Conservation (phyloP, 441 rosid genomes). For the Biscutella laevigata region DNA sequence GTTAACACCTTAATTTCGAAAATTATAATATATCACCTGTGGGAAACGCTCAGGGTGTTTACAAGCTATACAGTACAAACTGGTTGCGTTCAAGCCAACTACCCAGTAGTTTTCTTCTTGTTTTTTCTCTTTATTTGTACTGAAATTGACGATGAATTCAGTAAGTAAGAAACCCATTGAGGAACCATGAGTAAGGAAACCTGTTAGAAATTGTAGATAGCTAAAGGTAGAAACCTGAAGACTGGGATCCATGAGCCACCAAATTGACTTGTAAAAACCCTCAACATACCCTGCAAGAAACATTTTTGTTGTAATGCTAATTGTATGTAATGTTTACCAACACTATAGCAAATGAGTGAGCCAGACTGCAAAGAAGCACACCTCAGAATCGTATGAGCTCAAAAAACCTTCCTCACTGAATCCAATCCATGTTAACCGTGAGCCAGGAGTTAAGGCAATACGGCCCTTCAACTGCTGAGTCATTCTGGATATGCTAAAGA, state of each 20-base stretch:
- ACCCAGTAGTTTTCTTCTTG: slow-evolving; percentile 75
- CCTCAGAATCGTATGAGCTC: slow-evolving; percentile 84
- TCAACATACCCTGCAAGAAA: slow-evolving; percentile 56
- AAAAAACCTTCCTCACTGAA: slow-evolving; percentile 83
- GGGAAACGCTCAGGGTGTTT: slow-evolving; percentile 61
- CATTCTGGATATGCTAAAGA: slow-evolving; percentile 48
- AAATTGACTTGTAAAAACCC: slow-evolving; percentile 56
- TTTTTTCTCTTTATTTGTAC: slow-evolving; percentile 55
- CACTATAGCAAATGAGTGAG: slow-evolving; percentile 1
- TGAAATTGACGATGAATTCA: slow-evolving; percentile 25
- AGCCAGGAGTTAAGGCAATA: slow-evolving; percentile 77
- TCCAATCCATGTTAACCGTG: slow-evolving; percentile 72
- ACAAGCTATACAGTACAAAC: slow-evolving; percentile 65
- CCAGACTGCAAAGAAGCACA: slow-evolving; percentile 19
- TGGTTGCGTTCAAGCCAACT: slow-evolving; percentile 65
- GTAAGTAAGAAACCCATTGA: background rate
- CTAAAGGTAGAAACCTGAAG: slow-evolving; percentile 52
- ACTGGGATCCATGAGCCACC: slow-evolving; percentile 95
- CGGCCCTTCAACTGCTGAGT: slow-evolving; percentile 52
- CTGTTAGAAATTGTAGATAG: slow-evolving; percentile 11
- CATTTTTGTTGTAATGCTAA: slow-evolving; percentile 8
- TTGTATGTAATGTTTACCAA: background rate
- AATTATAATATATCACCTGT: slow-evolving; percentile 38
- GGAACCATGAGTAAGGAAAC: too few species aligned
- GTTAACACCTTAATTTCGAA: background rate